Percentiles rank a stretch among this genome's conserved stretches.
phyloP scores from a whole-genome alignment of 306 rosid genomes.

The Crataegus laevigata region DNA sequence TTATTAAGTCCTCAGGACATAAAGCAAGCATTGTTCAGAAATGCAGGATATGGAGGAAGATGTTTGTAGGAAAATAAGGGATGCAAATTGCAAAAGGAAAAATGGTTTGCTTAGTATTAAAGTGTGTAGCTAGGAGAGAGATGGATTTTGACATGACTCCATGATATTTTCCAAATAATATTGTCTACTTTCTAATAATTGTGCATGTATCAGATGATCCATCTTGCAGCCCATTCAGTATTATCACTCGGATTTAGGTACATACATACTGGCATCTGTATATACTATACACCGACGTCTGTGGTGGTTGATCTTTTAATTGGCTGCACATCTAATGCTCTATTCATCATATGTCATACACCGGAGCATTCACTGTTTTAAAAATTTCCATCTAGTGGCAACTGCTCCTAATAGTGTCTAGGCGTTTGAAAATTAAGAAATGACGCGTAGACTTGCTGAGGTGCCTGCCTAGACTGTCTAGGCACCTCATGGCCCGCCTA shows the following conservation, averaged over 20 bases:
- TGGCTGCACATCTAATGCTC: not conserved
- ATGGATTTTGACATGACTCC: constrained; percentile 9
- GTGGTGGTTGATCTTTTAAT: not conserved
- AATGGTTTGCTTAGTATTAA: not conserved
- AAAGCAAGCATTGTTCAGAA: constrained; percentile 89
- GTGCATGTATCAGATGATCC: constrained; percentile 28
- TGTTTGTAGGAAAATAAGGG: constrained; percentile 43
- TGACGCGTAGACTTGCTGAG: fast-evolving
- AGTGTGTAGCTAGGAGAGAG: not conserved
- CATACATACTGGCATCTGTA: no score
- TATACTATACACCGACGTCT: not conserved
- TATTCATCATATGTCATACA: not conserved
- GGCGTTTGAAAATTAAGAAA: no score
- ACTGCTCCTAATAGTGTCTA: fast-evolving
- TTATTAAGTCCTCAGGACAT: constrained; percentile 56
- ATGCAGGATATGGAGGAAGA: constrained; percentile 95
- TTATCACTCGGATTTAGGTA: constrained; percentile 24
- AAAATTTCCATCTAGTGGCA: no score
- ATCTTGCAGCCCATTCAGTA: constrained; percentile 26
- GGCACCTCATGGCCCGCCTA: no score
- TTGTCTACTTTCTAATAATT: constrained; percentile 37
- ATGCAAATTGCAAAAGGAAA: not conserved
- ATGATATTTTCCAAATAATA: constrained; percentile 30
- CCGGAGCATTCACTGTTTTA: not conserved
- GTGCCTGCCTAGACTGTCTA: no score